Conservation (phyloP, 495 filamentous ascomycete genomes). For the Darksidea phi region DNA sequence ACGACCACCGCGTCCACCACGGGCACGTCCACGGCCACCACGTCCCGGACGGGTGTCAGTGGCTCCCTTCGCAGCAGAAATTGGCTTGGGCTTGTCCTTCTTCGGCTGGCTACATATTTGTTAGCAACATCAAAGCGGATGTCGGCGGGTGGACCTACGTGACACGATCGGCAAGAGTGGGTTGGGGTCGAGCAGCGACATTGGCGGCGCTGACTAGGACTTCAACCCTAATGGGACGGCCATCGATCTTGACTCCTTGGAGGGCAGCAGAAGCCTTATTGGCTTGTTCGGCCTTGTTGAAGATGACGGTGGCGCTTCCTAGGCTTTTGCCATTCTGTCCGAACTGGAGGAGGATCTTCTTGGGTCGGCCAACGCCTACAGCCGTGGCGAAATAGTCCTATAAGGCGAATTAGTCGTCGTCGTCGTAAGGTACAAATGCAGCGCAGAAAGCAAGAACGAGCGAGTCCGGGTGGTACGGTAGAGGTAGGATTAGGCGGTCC, state of each 20-base stretch:
- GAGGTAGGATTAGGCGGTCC: no score
- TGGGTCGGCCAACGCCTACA: conserved; percentile 86
- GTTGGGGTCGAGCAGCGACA: conserved; percentile 62
- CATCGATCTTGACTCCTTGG: conserved; percentile 86
- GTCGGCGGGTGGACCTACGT: conserved; percentile 53
- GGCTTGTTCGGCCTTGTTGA: conserved; percentile 73
- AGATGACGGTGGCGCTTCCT: conserved; percentile 79
- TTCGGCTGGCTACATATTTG: conserved; percentile 32
- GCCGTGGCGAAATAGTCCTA: conserved; percentile 40
- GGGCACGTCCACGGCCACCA: conserved; percentile 47
- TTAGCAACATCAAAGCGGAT: conserved; percentile 22
- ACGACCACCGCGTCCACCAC: conserved; percentile 42
- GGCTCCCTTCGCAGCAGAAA: conserved; percentile 64
- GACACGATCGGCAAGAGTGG: conserved; percentile 83
- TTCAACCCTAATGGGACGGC: conserved; percentile 91
- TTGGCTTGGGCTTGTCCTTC: conserved; percentile 69
- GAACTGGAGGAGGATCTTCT: conserved; percentile 83
- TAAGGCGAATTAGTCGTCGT: conserved; percentile 22
- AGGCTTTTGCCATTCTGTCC: conserved; percentile 88
- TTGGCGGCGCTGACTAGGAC: conserved; percentile 77
- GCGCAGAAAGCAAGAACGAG: conserved; percentile 17
- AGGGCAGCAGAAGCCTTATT: conserved; percentile 75
- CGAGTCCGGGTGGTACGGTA: no score
- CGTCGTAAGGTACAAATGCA: no score
- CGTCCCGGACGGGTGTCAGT: conserved; percentile 49